These are phyloP conservation scores for Rickenella mellea DNA, from an alignment of 768 basidiomycete genomes.

Conservation along the genomic window DNA sequence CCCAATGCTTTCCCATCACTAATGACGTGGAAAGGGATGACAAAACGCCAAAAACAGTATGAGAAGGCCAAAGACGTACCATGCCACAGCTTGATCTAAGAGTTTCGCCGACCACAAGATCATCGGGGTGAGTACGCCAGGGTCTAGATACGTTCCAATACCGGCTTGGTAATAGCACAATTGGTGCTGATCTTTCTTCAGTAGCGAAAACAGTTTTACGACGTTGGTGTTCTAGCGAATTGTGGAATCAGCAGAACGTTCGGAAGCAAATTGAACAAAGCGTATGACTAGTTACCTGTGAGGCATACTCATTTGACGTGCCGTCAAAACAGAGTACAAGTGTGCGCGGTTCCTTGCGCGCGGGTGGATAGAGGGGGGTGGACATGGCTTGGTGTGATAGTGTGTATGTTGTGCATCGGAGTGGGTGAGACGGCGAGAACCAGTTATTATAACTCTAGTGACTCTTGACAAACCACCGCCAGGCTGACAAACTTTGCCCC, in stretches of 20 bases:
- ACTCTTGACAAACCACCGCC: no score
- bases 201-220: slow-evolving; percentile 57
- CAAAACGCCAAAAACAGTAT: no score
- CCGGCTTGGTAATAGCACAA: neutral
- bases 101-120: slow-evolving; percentile 47
- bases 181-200: slow-evolving; percentile 43
- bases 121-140: neutral
- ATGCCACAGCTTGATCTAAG: slow-evolving; percentile 63
- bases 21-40: neutral
- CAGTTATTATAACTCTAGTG: no score
- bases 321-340: slow-evolving; percentile 51
- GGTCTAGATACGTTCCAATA: neutral
- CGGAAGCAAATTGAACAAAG: no score
- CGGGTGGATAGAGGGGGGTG: no score
- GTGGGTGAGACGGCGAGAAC: no score
- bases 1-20: slow-evolving; percentile 8
- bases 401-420: no score
- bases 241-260: no score
- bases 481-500: no score
- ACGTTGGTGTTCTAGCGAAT: slow-evolving; percentile 46
- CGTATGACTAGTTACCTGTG: no score
- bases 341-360: no score
- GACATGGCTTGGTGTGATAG: no score
- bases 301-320: slow-evolving; percentile 44
- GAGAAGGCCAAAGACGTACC: slow-evolving; percentile 31